Base-by-base conservation (phyloP, 129 eudicot species). In the Flaveria robusta region DNA sequence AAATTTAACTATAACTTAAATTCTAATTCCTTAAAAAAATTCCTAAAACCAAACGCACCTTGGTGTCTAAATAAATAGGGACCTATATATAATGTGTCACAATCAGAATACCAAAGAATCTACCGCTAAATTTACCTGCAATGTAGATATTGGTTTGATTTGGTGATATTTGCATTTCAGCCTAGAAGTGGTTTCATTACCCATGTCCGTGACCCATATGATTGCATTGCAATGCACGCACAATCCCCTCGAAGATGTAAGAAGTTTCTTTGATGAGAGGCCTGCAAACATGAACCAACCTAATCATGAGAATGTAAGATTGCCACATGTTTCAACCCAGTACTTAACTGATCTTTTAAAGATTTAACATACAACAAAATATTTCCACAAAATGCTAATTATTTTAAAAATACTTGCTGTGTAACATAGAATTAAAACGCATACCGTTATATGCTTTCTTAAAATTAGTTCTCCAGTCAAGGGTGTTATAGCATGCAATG, bases 371-470 rank as follows among this genome's bases (percentile, higher is more conserved):
- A 63, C 11, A 22, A 41, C 12, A 13, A 23, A 18, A 4, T 19
- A 51, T 27, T 23, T 13, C n/a, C 22, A 51, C n/a, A 20, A 3
- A 51, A 11, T n/a, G 59, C 23, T 16, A 26, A 41, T 9, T 51
- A 8, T 65, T 13, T 42, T 26, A 60, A 46, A 11, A 46, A 39
- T 5, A 46, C 5, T 26, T 63, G 49, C 41, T 47, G 79, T 8
- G 4, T 19, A 75, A 34, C 55, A 59, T 1, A 10, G 41, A 54
- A 4, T 71, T 63, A 8, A 24, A 73, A 31, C 6, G 1, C 37
- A 26, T 88, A 93, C 98, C 92, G 74, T 39, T n/a, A 74, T 85
- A 90, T 22, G 80, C 81, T 76, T 71, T 78, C 66, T 66, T 87
- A 73, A 85, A 93, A 47, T 62, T 73, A 62, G 66, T 77, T 90